Percentiles rank a stretch among this genome's conserved stretches.
phyloP scores from a whole-genome alignment of 2,329 filamentous ascomycete genomes.

The Paraphaeosphaeria minitans region DNA sequence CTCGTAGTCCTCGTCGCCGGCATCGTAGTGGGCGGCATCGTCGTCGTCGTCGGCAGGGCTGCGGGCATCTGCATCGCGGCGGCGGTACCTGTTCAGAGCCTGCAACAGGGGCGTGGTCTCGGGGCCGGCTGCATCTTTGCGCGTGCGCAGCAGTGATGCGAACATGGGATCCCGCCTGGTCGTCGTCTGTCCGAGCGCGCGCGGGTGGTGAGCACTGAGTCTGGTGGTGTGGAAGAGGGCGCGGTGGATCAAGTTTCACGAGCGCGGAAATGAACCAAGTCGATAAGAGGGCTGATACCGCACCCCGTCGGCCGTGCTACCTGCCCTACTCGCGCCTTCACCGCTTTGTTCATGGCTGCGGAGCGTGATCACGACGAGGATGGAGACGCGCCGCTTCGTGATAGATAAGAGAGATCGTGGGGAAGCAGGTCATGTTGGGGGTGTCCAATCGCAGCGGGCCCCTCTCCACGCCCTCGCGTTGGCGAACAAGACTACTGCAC shows the following conservation, averaged over 20 bases:
- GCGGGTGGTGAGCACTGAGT: slow-evolving; percentile 9
- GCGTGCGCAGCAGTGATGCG: slow-evolving; percentile 43
- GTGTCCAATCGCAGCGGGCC: slow-evolving; percentile 2
- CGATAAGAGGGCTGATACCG: slow-evolving; percentile 13
- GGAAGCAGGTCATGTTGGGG: slow-evolving; percentile 3
- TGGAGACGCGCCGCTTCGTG: slow-evolving; percentile 3
- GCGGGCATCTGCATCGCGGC: slow-evolving; percentile 24
- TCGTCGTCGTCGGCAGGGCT: slow-evolving; percentile 9
- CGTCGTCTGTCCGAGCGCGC: slow-evolving; percentile 11
- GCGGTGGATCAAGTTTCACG: slow-evolving; percentile 14
- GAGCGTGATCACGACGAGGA: slow-evolving; percentile 21
- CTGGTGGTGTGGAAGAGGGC: slow-evolving; percentile 11
- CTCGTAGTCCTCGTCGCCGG: slow-evolving; percentile 34
- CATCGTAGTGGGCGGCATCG: slow-evolving; percentile 34
- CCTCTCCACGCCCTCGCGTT: slow-evolving; percentile 10
- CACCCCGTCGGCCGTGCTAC: slow-evolving; percentile 7
- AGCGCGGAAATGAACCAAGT: slow-evolving; percentile 12
- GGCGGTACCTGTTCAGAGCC: slow-evolving; percentile 37
- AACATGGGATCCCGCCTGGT: slow-evolving; percentile 40
- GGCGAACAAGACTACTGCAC: slow-evolving; percentile 21
- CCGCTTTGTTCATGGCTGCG: slow-evolving; percentile 18
- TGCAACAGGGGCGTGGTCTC: slow-evolving; percentile 46
- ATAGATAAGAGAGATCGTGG: slow-evolving; percentile 12
- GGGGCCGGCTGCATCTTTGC: slow-evolving; percentile 30
- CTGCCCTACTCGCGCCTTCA: slow-evolving; percentile 17